Evolutionary conservation across 345 rosid species (phyloP), one percentile per base, ranked within the genome.

Genomic region (Hypericum androsaemum): DNA sequence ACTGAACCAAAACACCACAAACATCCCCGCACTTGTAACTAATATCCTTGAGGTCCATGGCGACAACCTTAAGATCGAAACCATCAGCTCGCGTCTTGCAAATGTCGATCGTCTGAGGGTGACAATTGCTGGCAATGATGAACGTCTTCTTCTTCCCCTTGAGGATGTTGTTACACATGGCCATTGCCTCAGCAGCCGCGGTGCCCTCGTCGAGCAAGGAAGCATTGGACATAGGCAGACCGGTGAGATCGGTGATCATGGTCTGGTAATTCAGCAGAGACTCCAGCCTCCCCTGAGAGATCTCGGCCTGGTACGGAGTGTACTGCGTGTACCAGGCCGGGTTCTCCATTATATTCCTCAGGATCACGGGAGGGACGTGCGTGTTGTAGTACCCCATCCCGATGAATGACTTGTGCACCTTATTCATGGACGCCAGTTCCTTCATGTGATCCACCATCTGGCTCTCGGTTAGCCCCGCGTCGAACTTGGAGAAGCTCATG

Each of bases 161-260:
- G 7, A 43, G 74, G 14, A 92, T 88, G 49, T 83, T 81, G 70
- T 92, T 92, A 69, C 98, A 92, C 98, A 85, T 88, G 0, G 98
- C 88, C 98, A 88, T 88, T 5, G 98, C 98, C 77, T 92, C 98
- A 0, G 98, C 98, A 9, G 97, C 97, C 0, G 97, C 97, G 0
- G 98, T 85, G 6, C 95, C 98, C 76, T 92, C 98, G 42, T 92
- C 98, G 0, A 85, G 86, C 68, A 92, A 63, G 0, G 98, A 39
- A 39, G 42, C 42, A 6, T 39, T 39, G 42, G 42, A 39, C 42
- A 39, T 39, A 39, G 10, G 42, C 6, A 39, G 42, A 39, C 10
- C 42, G 42, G 42, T 39, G 10, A 39, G 42, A 39, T 39, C 42
- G 6, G 10, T 6, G 10, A 39, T 39, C 42, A 39, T 39, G 7